Evolutionary conservation across 2,329 filamentous ascomycete species (phyloP), one percentile per base, ranked within the genome.

Genomic region (Fusarium musae): DNA sequence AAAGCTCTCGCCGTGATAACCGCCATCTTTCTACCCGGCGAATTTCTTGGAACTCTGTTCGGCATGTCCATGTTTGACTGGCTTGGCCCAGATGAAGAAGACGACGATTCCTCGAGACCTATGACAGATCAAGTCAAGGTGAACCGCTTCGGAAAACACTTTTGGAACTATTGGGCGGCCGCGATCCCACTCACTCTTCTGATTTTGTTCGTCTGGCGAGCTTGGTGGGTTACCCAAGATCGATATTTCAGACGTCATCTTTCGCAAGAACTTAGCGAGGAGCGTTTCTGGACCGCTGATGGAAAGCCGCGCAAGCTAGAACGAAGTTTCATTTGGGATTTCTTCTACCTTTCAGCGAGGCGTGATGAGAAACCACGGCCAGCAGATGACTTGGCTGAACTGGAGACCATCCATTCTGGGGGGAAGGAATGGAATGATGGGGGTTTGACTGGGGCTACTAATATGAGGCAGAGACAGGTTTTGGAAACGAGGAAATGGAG

Each of bases 61-160:
- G 84, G 84, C 54, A 84, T 85, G 78, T 83, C 83, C 52, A 85
- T 86, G 82, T 86, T 86, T 69, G 82, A 86, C 74, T 85, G 83
- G 82, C 78, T 83, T n/a, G 81, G 80, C 2, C 77, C 77, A 3
- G 76, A 79, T n/a, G 74, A 81, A 34, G 82, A 83, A 58, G 70
- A 60, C n/a, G 57, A 40, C n/a, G 43, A 42, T 30, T 23, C 42
- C 32, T 16, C 32, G 19, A 34, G 47, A 16, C 30, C 56, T n/a
- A 36, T 54, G 58, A 30, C 63, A 46, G 49, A 64, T 28, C n/a
- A 58, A 60, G 40, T 66, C 59, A 69, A 75, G 39, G 40, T 70
- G 53, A 26, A 75, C 66, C 21, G 79, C 3, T 79, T 85, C 15
- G 83, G 84, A 63, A 78, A 79, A 15, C 80, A 81, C 9, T 85